Base-by-base conservation (phyloP, 2,329 filamentous ascomycete species). In the Penicillium sp. region DNA sequence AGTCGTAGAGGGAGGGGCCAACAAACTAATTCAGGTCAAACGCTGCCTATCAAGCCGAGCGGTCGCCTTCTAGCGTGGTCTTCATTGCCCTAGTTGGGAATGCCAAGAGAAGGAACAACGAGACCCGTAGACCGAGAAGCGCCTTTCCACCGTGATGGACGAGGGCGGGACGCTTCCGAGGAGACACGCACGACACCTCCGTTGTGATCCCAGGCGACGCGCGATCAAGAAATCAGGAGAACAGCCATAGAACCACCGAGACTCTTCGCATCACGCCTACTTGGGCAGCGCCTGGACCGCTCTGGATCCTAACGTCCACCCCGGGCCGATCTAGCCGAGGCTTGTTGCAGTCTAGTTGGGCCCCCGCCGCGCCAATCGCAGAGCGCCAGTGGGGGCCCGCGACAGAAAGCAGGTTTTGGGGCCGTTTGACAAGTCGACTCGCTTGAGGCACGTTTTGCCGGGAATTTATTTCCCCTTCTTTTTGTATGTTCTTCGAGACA, bases 321-420 rank as follows among this genome's bases (percentile, higher is more conserved):
- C 16, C 53, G 16, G 16, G 52, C 26, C 26, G 37, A 42, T 58
- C 43, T 52, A 30, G 37, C 43, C 57, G 46, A 55, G 25, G 42
- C 19, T 43, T 19, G n/a, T 5, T 14, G 16, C 28, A 55, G 7
- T 25, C 7, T 26, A 2, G n/a, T 22, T 6, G 7, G 3, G 1
- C 2, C 16, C 11, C 26, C 28, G 30, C 22, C n/a, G 19, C 35
- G 48, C 57, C 57, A 59, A 59, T 59, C 25, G 51, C 28, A 51
- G 14, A 14, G 35, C 14, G 16, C 6, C 6, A 19, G 58, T 56
- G 58, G 58, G 38, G 53, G 11, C 19, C 28, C 38, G 30, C 6
- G 19, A 40, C 38, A 7, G 38, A 30, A 53, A 60, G 40, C 58
- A 53, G 46, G 58, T 60, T 60, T 60, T 45, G 16, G 45, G 49